Conservation (phyloP, 2,329 filamentous ascomycete species). For the Cordyceps farinosa region DNA sequence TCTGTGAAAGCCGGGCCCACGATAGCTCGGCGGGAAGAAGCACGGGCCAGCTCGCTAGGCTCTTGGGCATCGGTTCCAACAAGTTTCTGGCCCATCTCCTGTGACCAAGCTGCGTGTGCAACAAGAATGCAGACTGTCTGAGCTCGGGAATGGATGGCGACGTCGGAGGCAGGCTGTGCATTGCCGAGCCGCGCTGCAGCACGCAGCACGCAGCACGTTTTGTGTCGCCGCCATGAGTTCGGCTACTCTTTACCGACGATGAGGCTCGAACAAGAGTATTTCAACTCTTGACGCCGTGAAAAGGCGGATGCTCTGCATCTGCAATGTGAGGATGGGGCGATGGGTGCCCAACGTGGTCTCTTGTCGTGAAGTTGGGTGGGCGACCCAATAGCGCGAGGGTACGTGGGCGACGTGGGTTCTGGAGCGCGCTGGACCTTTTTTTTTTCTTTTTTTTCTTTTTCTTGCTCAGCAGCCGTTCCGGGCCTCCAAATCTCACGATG, state of each 20-base stretch:
- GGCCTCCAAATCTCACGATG: conserved; percentile 18
- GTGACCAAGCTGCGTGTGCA: background rate
- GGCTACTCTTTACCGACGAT: background rate
- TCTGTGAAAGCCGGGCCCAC: background rate
- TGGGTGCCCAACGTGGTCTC: conserved; percentile 13
- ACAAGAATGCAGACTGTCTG: background rate
- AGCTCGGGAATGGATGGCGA: background rate
- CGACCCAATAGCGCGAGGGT: background rate
- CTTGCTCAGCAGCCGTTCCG: background rate
- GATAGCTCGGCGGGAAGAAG: conserved; percentile 4
- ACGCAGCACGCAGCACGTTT: background rate
- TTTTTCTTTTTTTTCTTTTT: no score
- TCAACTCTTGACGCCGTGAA: background rate
- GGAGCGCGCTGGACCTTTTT: background rate
- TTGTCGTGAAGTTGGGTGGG: background rate
- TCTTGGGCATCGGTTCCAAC: background rate
- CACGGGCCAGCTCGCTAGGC: background rate
- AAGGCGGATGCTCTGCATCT: background rate
- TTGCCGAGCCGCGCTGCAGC: conserved; percentile 1
- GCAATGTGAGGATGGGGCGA: background rate
- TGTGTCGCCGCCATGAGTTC: background rate
- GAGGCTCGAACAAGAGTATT: background rate
- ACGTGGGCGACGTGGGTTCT: background rate
- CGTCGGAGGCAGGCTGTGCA: background rate
- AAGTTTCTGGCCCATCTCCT: background rate